phyloP scores from a whole-genome alignment of 139 green algal genomes.

The Tetradesmus obliquus region DNA sequence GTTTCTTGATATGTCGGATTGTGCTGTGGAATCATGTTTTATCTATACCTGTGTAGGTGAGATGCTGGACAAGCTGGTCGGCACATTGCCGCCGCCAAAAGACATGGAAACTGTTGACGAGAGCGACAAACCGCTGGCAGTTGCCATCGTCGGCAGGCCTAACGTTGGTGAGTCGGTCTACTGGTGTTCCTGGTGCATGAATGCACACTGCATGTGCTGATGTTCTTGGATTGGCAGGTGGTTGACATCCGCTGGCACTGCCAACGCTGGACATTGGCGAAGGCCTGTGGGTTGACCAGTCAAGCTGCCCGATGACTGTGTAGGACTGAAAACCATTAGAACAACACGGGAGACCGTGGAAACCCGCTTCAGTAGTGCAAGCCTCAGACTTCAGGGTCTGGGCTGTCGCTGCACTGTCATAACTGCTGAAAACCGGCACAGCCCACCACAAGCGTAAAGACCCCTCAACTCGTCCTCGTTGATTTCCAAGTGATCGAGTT shows the following conservation, averaged over 20 bases:
- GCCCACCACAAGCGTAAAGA: not conserved
- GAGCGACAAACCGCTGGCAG: constrained; percentile 68
- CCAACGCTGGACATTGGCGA: not conserved
- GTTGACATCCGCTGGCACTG: not conserved
- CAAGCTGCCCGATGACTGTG: too few species aligned
- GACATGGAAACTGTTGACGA: constrained; percentile 49
- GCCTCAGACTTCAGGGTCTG: too few species aligned
- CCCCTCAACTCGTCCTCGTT: not conserved
- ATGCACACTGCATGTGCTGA: not conserved
- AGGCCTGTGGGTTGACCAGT: too few species aligned
- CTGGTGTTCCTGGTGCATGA: not conserved
- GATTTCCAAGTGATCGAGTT: not conserved
- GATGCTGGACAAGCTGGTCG: constrained; percentile 83
- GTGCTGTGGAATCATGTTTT: too few species aligned
- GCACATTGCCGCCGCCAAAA: constrained; percentile 57
- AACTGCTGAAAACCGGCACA: not conserved
- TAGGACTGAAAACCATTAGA: too few species aligned
- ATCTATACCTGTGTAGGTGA: constrained; percentile 52
- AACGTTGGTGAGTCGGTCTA: constrained; percentile 84
- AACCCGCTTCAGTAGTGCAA: too few species aligned
- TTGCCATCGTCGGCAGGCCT: constrained; percentile 96
- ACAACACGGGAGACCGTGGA: too few species aligned
- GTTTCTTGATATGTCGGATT: too few species aligned
- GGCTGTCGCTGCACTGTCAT: not conserved
- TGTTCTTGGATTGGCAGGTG: not conserved